Percentiles rank a stretch among this genome's conserved stretches.
These are phyloP conservation scores for Pisolithus thermaeus DNA, from an alignment of 1,284 basidiomycete genomes.

Conservation along the genomic window DNA sequence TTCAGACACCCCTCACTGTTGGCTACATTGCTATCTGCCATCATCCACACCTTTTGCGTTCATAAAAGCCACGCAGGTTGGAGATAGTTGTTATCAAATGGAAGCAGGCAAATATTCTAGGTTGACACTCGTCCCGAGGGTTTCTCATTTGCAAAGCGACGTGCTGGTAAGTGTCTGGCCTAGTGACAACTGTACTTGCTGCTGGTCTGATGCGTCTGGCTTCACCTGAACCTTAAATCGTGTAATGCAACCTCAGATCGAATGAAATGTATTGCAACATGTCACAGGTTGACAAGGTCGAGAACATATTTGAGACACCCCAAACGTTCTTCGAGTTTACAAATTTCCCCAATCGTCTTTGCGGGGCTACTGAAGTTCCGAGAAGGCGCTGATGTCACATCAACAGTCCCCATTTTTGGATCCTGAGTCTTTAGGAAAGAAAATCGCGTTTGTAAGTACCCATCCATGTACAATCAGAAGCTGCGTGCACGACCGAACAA, in stretches of 20 bases:
- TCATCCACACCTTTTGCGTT: conserved; percentile 2
- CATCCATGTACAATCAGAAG: conserved; percentile 14
- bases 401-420: neutral
- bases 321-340: neutral
- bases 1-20: neutral
- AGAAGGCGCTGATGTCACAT: neutral
- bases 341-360: neutral
- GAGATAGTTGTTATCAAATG: conserved; percentile 12
- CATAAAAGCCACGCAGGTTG: neutral
- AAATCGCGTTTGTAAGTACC: conserved; percentile 7
- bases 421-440: neutral
- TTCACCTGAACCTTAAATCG: conserved; percentile 2
- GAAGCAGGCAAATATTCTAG: conserved; percentile 5
- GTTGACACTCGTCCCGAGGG: neutral
- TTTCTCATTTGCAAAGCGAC: conserved; percentile 19
- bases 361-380: neutral
- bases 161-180: conserved; percentile 9
- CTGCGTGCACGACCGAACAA: conserved; percentile 14
- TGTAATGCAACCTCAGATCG: neutral
- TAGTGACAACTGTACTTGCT: conserved; percentile 8
- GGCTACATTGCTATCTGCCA: neutral
- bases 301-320: neutral
- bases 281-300: neutral
- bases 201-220: conserved; percentile 10
- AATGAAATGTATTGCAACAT: neutral